Conservation (phyloP, 306 rosid genomes). For the Crataegus laevigata region DNA sequence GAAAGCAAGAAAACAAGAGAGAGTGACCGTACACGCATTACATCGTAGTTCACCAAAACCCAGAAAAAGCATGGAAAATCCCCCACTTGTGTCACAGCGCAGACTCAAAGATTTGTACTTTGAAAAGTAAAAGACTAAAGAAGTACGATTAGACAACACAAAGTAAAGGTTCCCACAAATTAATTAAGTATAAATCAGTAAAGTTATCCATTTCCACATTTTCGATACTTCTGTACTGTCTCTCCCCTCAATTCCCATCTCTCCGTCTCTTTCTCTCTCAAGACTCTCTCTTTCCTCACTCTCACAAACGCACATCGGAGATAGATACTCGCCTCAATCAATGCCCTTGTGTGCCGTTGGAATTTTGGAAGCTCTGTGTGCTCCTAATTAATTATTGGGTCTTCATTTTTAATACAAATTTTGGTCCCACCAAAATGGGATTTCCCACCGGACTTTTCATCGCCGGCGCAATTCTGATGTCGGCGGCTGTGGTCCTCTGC, state of each 20-base stretch:
- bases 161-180: background rate
- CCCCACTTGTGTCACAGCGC: background rate
- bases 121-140: background rate
- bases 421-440: constrained; percentile 28
- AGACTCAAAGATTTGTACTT: background rate
- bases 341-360: background rate
- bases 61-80: background rate
- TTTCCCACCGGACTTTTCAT: constrained; percentile 16
- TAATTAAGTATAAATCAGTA: background rate
- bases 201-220: constrained; percentile 11
- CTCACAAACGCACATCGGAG: background rate
- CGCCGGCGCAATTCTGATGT: constrained; percentile 16
- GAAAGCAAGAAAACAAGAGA: background rate
- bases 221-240: constrained; percentile 27
- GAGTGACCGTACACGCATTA: background rate
- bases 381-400: background rate
- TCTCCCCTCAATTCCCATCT: background rate
- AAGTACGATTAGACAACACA: background rate
- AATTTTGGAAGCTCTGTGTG: background rate
- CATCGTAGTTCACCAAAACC: background rate
- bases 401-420: background rate
- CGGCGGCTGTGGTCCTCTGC: constrained; percentile 17
- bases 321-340: background rate
- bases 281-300: background rate
- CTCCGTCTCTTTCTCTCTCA: background rate